Base-by-base conservation (phyloP, 306 rosid genomes). In the Glycine soja region DNA sequence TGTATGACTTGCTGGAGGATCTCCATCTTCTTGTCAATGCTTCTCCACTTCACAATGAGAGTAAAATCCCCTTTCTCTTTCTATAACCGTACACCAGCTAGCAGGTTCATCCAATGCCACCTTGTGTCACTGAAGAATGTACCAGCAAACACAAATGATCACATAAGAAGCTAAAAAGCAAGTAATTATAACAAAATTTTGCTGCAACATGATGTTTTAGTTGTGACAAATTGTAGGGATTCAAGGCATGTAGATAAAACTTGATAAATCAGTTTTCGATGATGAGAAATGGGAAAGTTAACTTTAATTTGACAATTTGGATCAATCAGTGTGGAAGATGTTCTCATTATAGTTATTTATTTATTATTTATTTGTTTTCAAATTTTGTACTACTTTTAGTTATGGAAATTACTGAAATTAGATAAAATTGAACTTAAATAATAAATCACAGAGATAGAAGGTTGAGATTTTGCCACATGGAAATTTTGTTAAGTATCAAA, bases 351-450 rank as follows among this genome's bases (percentile, higher is more conserved):
- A 32, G 69, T 63, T 34, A 34, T 63, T 63, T 63, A 34, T 63
- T 34, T 57, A 58, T 58, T 58, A 3, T 12, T 51, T 11, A 0
- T 51, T 12, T 61, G 4, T 62, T 62, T 34, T 63, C 46, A 13
- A 63, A 10, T 61, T 34, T 63, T 32, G 10, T 7, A 63, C 11
- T 61, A 63, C 14, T 62, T 18, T 32, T 12, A 34, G 15, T 63
- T 11, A 34, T 63, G 69, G 45, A 63, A 34, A 34, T 34, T 34
- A 34, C 46, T 63, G 69, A 32, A 32, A 63, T 12, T 34, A 32
- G 69, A 63, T 63, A 63, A 63, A 63, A 63, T 63, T 63, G 42
- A 36, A 34, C 19, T 32, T 63, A 32, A 65, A 65, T 14, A 14
- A 42, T 65, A 40, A 65, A 65, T 65, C 1, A 1, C 6, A 13